These are phyloP conservation scores for Nakazawaea holstii DNA, from an alignment of 805 yeast species.

Conservation along the genomic window DNA sequence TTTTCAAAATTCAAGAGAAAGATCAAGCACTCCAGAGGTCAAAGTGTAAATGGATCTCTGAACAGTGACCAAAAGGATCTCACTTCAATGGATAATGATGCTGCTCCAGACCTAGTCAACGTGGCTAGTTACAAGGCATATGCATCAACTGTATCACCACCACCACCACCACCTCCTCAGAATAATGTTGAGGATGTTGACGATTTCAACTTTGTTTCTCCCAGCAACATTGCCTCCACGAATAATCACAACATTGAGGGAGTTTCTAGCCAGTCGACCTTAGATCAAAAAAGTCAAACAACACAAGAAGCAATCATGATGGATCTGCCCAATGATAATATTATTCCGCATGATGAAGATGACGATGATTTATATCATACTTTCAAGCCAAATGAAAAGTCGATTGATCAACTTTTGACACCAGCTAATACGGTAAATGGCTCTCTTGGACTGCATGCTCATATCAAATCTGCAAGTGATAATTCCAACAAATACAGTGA, in stretches of 20 bases:
- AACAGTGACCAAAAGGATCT: constrained; percentile 1
- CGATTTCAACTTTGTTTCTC: constrained; percentile 6
- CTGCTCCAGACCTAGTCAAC: neutral
- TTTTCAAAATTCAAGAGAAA: constrained; percentile 5
- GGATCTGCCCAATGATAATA: neutral
- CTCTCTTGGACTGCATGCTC: neutral
- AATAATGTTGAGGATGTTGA: neutral
- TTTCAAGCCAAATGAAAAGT: neutral
- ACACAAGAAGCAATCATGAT: neutral
- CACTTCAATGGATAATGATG: constrained; percentile 9
- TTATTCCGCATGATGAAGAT: neutral
- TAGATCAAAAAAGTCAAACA: neutral
- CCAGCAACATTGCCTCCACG: neutral
- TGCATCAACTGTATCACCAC: constrained; percentile 5
- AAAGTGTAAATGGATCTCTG: constrained; percentile 1
- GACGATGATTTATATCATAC: constrained; percentile 6
- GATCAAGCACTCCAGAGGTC: neutral
- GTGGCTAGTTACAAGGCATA: neutral
- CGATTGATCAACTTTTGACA: neutral
- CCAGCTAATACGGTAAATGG: neutral
- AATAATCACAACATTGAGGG: neutral
- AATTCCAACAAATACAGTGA: neutral
- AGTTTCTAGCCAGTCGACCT: neutral
- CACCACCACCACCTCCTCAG: constrained; percentile 3
- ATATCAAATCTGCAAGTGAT: neutral